phyloP scores from a whole-genome alignment of 805 yeast genomes.

The Nadsonia fulvescens region DNA sequence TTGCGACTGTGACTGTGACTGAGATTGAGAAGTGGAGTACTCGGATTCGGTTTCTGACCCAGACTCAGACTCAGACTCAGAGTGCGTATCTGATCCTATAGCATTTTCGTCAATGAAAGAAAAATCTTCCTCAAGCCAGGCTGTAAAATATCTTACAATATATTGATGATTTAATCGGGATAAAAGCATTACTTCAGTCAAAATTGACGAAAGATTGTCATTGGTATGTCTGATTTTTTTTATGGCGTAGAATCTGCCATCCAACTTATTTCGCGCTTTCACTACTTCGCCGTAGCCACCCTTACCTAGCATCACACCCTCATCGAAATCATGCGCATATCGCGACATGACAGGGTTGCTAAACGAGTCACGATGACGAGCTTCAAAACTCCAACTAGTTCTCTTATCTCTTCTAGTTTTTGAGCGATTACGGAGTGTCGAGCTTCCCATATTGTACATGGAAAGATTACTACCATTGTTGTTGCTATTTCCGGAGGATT shows the following conservation, averaged over 20 bases:
- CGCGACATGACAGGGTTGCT: conserved; percentile 26
- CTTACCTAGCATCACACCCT: conserved; percentile 72
- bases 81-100: conserved; percentile 13
- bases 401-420: conserved; percentile 2
- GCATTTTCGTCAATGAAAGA: conserved; percentile 20
- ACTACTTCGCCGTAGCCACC: conserved; percentile 98
- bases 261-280: conserved; percentile 84
- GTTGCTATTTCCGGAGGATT: not conserved
- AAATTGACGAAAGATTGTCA: conserved; percentile 57
- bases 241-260: conserved; percentile 88
- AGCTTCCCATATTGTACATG: no score
- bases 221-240: conserved; percentile 77
- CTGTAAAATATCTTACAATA: conserved; percentile 90
- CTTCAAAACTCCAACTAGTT: conserved; percentile 2
- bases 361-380: conserved; percentile 6
- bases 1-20: no score
- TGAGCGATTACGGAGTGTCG: no score
- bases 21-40: not conserved
- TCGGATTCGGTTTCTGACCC: conserved; percentile 2
- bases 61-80: conserved; percentile 8
- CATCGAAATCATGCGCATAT: conserved; percentile 87
- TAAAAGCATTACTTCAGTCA: conserved; percentile 80
- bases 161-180: conserved; percentile 89
- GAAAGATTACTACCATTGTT: no score
- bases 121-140: conserved; percentile 78